phyloP scores from a whole-genome alignment of 1,139 yeast species.

The Candida tropicalis region DNA sequence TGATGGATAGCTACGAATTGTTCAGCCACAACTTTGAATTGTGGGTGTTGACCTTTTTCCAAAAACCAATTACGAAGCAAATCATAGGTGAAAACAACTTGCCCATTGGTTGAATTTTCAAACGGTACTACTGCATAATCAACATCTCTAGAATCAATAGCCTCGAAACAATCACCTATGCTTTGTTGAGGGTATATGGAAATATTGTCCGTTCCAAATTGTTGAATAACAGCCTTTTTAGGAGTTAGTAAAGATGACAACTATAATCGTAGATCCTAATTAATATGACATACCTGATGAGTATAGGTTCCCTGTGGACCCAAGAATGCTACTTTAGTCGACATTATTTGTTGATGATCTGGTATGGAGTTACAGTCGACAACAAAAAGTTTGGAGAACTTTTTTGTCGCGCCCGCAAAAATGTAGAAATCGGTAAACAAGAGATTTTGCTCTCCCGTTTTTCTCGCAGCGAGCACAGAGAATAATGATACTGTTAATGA shows the following conservation, averaged over 20 bases:
- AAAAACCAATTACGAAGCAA: constrained; percentile 68
- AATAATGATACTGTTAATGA: no score
- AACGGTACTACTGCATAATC: constrained; percentile 86
- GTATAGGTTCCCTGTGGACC: constrained; percentile 95
- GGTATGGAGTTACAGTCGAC: no score
- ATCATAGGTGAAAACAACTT: constrained; percentile 84
- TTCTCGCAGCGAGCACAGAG: no score
- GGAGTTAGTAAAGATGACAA: no score
- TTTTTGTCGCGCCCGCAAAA: no score
- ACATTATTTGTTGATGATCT: no score
- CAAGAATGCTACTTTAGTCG: constrained; percentile 61
- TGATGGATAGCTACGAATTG: constrained; percentile 85
- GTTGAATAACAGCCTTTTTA: constrained; percentile 82
- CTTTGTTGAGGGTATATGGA: constrained; percentile 47
- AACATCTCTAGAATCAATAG: constrained; percentile 47
- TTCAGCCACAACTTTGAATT: constrained; percentile 65
- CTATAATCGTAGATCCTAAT: no score
- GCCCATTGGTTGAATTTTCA: constrained; percentile 95
- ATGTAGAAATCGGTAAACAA: not conserved
- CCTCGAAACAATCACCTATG: constrained; percentile 67
- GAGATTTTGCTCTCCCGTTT: no score
- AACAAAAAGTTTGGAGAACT: no score
- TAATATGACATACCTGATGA: constrained; percentile 85
- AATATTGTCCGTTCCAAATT: constrained; percentile 53
- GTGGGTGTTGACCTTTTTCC: constrained; percentile 18